A percentile compares a stretch with the other conserved stretches of the same genome.
Evolutionary conservation across 2,329 filamentous ascomycete species (phyloP).

Genomic region (Aspergillaceae sp.): DNA sequence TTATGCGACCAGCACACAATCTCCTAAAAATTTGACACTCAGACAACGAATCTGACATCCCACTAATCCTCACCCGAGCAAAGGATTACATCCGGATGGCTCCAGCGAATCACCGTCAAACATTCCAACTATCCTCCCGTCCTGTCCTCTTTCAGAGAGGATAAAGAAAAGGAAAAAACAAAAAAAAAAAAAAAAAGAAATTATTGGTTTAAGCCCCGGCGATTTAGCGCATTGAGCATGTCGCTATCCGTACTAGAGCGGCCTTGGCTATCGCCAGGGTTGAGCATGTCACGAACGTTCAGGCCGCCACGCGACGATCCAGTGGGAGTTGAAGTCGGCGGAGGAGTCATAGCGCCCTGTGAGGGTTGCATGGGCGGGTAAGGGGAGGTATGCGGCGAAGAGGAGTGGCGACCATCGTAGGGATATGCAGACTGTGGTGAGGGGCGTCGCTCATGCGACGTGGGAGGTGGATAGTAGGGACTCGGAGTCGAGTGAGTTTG

Average conservation of each 20-base stretch:
- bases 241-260: constrained; percentile 42
- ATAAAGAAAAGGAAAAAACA: no score
- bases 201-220: constrained; percentile 29
- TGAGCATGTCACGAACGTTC: constrained; percentile 43
- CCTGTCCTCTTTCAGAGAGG: no score
- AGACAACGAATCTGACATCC: constrained; percentile 1
- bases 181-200: background rate
- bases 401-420: constrained; percentile 34
- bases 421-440: constrained; percentile 38
- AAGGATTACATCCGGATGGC: no score
- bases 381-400: constrained; percentile 36
- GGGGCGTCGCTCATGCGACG: constrained; percentile 33
- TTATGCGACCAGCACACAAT: constrained; percentile 19
- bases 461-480: constrained; percentile 30
- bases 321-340: constrained; percentile 25
- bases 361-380: constrained; percentile 30
- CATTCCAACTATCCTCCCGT: no score
- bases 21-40: constrained; percentile 1
- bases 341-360: constrained; percentile 19
- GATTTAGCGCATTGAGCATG: constrained; percentile 42
- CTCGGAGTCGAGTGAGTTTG: constrained; percentile 30
- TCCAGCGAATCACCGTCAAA: no score
- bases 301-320: constrained; percentile 31
- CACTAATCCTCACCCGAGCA: background rate
- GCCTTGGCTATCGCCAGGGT: constrained; percentile 31